phyloP scores from a whole-genome alignment of 139 green algal species.

The Astrephomene gubernaculifera region DNA sequence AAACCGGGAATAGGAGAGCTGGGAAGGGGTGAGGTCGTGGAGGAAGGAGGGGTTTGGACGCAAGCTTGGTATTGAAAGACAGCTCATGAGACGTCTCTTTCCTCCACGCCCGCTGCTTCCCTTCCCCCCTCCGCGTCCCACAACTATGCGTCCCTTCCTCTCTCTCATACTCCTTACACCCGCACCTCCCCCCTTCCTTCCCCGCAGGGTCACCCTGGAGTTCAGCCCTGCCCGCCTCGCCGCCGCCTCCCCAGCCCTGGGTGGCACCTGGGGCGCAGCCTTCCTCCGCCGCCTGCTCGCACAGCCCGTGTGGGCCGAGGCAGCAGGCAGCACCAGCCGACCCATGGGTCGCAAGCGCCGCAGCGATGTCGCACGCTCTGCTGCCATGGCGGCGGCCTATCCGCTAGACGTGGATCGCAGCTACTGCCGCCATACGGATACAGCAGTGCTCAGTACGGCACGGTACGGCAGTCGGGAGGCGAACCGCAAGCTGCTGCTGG shows the following conservation, averaged over 20 bases:
- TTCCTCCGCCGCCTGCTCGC: slow-evolving; percentile 25
- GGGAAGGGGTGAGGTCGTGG: too few relatives aligned
- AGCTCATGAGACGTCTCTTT: too few relatives aligned
- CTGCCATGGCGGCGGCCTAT: neutral
- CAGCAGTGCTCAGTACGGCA: neutral
- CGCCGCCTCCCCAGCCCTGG: neutral
- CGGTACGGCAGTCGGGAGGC: slow-evolving; percentile 39
- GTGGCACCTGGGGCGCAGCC: slow-evolving; percentile 1
- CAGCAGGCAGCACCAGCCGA: neutral
- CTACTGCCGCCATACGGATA: neutral
- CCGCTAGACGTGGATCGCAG: slow-evolving; percentile 21
- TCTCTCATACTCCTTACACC: too few relatives aligned
- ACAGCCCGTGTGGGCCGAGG: neutral
- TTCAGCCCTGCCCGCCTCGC: slow-evolving; percentile 8
- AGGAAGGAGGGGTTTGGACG: too few relatives aligned
- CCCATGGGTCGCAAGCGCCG: neutral
- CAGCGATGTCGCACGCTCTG: neutral
- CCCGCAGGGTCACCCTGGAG: slow-evolving; percentile 24
- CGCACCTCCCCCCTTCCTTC: neutral
- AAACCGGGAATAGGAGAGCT: too few relatives aligned
- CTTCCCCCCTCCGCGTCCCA: too few relatives aligned
- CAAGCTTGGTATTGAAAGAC: too few relatives aligned
- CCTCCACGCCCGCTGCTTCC: too few relatives aligned
- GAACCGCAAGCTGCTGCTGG: slow-evolving; percentile 42
- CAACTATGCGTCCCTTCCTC: too few relatives aligned